phyloP scores from a whole-genome alignment of 2,329 filamentous ascomycete genomes.

The Xylariales sp. region DNA sequence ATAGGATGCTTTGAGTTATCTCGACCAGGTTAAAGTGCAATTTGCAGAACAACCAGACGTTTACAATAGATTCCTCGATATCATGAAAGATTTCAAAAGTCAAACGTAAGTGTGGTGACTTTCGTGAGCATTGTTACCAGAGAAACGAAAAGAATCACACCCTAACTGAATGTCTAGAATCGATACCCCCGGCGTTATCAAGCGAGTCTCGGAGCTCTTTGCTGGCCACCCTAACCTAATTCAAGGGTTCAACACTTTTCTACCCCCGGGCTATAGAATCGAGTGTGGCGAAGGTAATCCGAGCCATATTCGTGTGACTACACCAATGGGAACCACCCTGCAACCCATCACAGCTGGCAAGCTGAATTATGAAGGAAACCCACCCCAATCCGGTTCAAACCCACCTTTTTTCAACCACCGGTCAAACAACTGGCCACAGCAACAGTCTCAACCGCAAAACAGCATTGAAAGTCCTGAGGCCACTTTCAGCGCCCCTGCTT shows the following conservation, averaged over 20 bases:
- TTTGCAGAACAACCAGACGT: conserved; percentile 97
- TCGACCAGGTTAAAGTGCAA: conserved; percentile 97
- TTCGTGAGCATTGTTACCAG: too few species aligned
- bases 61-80: conserved; percentile 94
- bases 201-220: conserved; percentile 91
- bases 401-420: conserved; percentile 44
- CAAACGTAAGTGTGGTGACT: conserved; percentile 83
- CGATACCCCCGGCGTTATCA: conserved; percentile 95
- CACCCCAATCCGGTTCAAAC: conserved; percentile 29
- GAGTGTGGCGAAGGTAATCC: conserved; percentile 92
- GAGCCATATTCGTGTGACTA: conserved; percentile 94
- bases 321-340: conserved; percentile 94
- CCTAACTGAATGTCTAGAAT: conserved; percentile 58
- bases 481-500: conserved; percentile 54
- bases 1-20: conserved; percentile 79
- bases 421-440: conserved; percentile 50
- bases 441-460: conserved; percentile 46
- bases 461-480: conserved; percentile 60
- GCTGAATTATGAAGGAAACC: conserved; percentile 37
- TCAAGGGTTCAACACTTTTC: conserved; percentile 96
- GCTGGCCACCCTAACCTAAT: conserved; percentile 93
- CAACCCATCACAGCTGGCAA: conserved; percentile 68
- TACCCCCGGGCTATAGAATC: conserved; percentile 92
- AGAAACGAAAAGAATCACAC: too few species aligned
- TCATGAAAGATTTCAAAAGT: conserved; percentile 99